Evolutionary conservation across 495 filamentous ascomycete genomes (phyloP).

Genomic region (Echria macrotheca): DNA sequence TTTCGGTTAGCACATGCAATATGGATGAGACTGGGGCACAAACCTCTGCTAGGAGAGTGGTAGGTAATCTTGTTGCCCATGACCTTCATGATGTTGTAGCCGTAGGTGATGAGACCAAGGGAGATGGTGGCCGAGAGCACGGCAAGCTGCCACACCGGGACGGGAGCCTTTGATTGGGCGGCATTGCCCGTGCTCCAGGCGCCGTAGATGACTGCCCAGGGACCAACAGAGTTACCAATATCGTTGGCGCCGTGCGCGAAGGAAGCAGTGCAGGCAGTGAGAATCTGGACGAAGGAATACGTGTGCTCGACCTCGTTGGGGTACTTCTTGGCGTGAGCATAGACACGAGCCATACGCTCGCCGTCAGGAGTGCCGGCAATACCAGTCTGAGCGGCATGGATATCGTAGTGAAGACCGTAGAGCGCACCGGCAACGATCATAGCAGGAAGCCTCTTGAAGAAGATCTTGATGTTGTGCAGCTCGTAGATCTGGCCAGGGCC

Average conservation of each 20-base stretch:
- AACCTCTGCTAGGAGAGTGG: constrained; percentile 55
- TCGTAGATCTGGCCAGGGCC: constrained; percentile 64
- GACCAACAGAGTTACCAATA: constrained; percentile 70
- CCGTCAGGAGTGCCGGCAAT: constrained; percentile 61
- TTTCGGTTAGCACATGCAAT: neutral
- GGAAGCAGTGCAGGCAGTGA: constrained; percentile 68
- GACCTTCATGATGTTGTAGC: constrained; percentile 61
- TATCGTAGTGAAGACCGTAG: constrained; percentile 69
- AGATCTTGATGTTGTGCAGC: constrained; percentile 53
- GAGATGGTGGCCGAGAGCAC: constrained; percentile 35
- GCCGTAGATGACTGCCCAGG: constrained; percentile 64
- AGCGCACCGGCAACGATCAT: constrained; percentile 48
- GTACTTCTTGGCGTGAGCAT: constrained; percentile 60
- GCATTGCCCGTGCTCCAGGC: constrained; percentile 52
- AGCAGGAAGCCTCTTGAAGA: constrained; percentile 57
- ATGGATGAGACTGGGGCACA: neutral
- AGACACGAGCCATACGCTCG: constrained; percentile 52
- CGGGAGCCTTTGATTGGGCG: constrained; percentile 47
- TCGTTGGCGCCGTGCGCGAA: constrained; percentile 81
- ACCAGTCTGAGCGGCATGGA: constrained; percentile 62
- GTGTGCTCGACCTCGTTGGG: constrained; percentile 71
- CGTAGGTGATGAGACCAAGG: constrained; percentile 61
- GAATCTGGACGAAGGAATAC: constrained; percentile 69
- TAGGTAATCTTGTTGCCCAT: constrained; percentile 66
- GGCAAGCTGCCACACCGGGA: constrained; percentile 60